Evolutionary conservation across 495 filamentous ascomycete genomes (phyloP).

Genomic region (Rhizodiscina lignyota): DNA sequence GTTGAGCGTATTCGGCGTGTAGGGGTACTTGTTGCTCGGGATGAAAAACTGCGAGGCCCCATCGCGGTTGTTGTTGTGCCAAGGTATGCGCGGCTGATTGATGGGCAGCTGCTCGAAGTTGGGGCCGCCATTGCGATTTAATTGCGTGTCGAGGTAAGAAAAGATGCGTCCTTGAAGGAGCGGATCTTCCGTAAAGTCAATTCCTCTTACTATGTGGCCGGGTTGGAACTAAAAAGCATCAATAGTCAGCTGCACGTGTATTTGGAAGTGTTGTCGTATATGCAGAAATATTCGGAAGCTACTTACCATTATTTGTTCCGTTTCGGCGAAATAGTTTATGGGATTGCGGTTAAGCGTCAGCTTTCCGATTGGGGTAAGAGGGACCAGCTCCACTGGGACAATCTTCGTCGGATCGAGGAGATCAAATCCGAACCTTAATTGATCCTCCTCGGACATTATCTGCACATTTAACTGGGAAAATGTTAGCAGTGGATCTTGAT

Average conservation of each 20-base stretch:
- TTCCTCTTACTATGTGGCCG: conserved; percentile 46
- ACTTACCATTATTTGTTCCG: conserved; percentile 59
- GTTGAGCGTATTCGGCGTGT: conserved; percentile 55
- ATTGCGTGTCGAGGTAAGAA: conserved; percentile 60
- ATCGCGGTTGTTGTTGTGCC: background rate
- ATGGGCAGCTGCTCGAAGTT: conserved; percentile 72
- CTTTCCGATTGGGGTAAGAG: conserved; percentile 50
- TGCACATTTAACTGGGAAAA: conserved; percentile 44
- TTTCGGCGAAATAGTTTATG: conserved; percentile 46
- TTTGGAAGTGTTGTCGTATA: too few relatives aligned
- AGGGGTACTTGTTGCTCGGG: conserved; percentile 20
- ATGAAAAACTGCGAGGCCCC: conserved; percentile 14
- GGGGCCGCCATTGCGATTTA: conserved; percentile 47
- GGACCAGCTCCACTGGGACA: conserved; percentile 53
- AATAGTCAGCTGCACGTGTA: background rate
- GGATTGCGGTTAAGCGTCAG: conserved; percentile 52
- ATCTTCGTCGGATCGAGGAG: conserved; percentile 65
- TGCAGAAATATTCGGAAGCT: background rate
- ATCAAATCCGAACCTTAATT: conserved; percentile 55
- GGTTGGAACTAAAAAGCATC: conserved; percentile 39
- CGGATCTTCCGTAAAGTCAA: conserved; percentile 52
- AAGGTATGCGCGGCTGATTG: conserved; percentile 27
- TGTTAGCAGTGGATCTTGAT: too few relatives aligned
- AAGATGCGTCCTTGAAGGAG: conserved; percentile 62
- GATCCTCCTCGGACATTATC: conserved; percentile 50